Conservation (phyloP, 1,284 basidiomycete species). For the Ganoderma multipileum region DNA sequence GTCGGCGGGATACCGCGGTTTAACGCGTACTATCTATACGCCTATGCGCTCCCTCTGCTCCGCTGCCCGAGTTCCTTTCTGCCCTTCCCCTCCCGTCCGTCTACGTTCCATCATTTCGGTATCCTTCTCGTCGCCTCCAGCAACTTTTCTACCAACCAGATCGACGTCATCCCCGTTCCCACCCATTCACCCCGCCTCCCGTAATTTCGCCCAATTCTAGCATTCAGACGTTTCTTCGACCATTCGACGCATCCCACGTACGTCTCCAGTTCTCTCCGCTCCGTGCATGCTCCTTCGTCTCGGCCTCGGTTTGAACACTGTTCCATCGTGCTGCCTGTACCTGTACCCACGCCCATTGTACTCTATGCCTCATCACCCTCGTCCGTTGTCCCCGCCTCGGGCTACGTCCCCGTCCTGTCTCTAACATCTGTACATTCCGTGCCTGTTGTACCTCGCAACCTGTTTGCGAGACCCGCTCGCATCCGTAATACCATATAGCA, state of each 20-base stretch:
- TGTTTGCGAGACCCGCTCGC: constrained; percentile 4
- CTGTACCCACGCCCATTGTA: constrained; percentile 6
- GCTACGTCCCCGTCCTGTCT: constrained; percentile 2
- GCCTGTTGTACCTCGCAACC: constrained; percentile 4
- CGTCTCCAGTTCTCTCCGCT: constrained; percentile 3
- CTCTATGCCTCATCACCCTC: constrained; percentile 3
- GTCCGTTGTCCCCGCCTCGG: not conserved
- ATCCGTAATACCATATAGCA: constrained; percentile 8
- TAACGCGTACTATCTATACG: constrained; percentile 29
- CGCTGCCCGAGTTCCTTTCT: constrained; percentile 5
- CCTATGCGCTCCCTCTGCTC: constrained; percentile 24
- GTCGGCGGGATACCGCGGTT: constrained; percentile 25
- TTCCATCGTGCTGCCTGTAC: not conserved
- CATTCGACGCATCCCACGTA: constrained; percentile 6
- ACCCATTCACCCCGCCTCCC: not conserved
- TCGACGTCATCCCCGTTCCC: constrained; percentile 1
- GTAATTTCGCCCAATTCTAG: constrained; percentile 4
- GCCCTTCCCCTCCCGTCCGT: not conserved
- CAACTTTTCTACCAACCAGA: not conserved
- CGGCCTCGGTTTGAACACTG: constrained; percentile 8
- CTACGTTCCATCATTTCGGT: not conserved
- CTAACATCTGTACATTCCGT: not conserved
- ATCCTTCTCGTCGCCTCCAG: not conserved
- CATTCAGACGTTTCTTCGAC: constrained; percentile 1
- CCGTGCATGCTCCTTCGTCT: constrained; percentile 1